phyloP scores from a whole-genome alignment of 768 basidiomycete genomes.

The Boletus tylopilopsis region DNA sequence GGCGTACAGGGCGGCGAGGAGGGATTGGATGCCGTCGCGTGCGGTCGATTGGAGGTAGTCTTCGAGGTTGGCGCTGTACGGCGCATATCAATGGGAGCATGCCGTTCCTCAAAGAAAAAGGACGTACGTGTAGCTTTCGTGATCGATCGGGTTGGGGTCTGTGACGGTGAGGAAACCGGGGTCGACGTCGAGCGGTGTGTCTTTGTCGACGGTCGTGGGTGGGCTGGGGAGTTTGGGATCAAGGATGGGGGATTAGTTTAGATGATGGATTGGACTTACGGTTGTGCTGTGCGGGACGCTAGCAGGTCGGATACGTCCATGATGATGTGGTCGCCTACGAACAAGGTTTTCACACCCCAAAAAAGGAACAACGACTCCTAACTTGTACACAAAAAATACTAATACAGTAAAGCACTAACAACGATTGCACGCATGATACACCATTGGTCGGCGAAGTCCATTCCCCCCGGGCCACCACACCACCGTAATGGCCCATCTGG shows the following conservation, averaged over 20 bases:
- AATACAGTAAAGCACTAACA: no score
- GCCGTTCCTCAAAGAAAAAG: no score
- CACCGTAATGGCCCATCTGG: no score
- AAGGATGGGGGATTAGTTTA: neutral
- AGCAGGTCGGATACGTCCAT: constrained; percentile 45
- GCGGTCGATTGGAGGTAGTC: constrained; percentile 75
- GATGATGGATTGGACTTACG: constrained; percentile 41
- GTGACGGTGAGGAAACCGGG: constrained; percentile 79
- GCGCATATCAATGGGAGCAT: no score
- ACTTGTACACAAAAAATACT: no score
- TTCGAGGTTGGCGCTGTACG: constrained; percentile 74
- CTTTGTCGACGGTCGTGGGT: constrained; percentile 69
- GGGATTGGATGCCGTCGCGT: constrained; percentile 76
- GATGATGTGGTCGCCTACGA: neutral
- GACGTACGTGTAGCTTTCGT: constrained; percentile 71
- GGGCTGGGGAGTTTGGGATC: constrained; percentile 46
- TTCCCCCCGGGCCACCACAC: no score
- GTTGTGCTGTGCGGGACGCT: constrained; percentile 67
- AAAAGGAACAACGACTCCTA: no score
- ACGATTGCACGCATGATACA: no score
- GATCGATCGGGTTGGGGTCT: constrained; percentile 84
- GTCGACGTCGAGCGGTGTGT: constrained; percentile 77
- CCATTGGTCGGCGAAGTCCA: no score
- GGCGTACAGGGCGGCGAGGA: constrained; percentile 75
- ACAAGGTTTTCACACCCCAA: neutral